phyloP scores from a whole-genome alignment of 192 early-diverging fungal species.

The Coemansia sp. region DNA sequence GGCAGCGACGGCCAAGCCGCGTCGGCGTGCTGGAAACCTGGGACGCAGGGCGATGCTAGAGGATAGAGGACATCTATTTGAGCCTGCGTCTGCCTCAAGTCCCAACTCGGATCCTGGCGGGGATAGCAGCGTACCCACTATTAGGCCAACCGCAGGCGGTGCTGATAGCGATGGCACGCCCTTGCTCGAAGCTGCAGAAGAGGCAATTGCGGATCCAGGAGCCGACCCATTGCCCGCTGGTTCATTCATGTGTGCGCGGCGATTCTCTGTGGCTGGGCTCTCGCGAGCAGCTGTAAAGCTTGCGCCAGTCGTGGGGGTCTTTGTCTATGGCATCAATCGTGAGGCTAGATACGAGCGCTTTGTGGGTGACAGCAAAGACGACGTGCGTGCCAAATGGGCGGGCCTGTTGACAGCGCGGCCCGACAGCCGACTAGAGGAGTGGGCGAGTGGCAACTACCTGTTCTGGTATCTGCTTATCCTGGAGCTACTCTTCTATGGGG shows the following conservation, averaged over 20 bases:
- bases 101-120: neutral
- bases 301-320: conserved; percentile 25
- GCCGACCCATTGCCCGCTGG: neutral
- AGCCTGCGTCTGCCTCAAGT: neutral
- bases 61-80: neutral
- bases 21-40: conserved; percentile 42
- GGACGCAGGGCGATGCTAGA: conserved; percentile 40
- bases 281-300: conserved; percentile 24
- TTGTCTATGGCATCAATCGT: conserved; percentile 34
- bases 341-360: conserved; percentile 31
- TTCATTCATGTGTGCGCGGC: neutral
- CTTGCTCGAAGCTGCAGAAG: conserved; percentile 20
- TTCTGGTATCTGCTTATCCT: conserved; percentile 34
- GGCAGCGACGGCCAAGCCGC: conserved; percentile 4
- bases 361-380: conserved; percentile 26
- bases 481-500: conserved; percentile 21
- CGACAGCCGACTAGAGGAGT: conserved; percentile 36
- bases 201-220: conserved; percentile 30
- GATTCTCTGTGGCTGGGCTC: conserved; percentile 33
- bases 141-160: neutral
- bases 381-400: conserved; percentile 33
- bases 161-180: conserved; percentile 28
- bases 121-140: neutral
- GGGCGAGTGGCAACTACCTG: conserved; percentile 28
- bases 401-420: conserved; percentile 27